Evolutionary conservation across 352 stramenopile species (phyloP).

Genomic region (Pythium folliculosum): DNA sequence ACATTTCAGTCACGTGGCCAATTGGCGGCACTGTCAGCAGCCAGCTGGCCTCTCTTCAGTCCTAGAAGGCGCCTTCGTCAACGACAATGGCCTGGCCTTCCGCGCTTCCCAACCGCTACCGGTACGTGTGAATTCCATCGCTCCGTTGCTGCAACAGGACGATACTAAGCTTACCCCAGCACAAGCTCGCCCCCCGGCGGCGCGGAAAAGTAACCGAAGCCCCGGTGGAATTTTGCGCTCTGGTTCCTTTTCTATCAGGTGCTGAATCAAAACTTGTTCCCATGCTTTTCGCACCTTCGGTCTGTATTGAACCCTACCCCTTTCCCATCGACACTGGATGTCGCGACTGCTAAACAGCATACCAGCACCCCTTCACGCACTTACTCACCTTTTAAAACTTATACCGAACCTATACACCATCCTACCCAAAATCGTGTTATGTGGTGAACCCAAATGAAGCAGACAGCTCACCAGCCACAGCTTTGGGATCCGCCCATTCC

Average conservation of each 20-base stretch:
- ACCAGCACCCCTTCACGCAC: background rate
- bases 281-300: background rate
- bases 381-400: background rate
- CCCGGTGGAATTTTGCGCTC: background rate
- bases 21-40: slow-evolving; percentile 9
- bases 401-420: background rate
- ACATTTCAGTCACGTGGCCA: slow-evolving; percentile 17
- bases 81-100: background rate
- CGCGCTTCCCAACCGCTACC: too few relatives aligned
- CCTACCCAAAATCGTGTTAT: background rate
- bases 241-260: background rate
- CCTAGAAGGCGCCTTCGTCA: slow-evolving; percentile 3
- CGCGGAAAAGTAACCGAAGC: background rate
- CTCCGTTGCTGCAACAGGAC: background rate
- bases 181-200: background rate
- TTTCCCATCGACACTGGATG: slow-evolving; percentile 14
- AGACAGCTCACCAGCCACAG: background rate
- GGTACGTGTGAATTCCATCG: too few relatives aligned
- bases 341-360: background rate
- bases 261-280: slow-evolving; percentile 7
- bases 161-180: too few relatives aligned
- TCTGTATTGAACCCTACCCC: slow-evolving; percentile 8
- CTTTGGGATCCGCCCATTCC: too few relatives aligned
- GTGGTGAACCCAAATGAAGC: background rate
- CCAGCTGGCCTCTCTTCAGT: slow-evolving; percentile 6